Base-by-base conservation (phyloP, 306 rosid genomes). In the Hylodesmum podocarpum region DNA sequence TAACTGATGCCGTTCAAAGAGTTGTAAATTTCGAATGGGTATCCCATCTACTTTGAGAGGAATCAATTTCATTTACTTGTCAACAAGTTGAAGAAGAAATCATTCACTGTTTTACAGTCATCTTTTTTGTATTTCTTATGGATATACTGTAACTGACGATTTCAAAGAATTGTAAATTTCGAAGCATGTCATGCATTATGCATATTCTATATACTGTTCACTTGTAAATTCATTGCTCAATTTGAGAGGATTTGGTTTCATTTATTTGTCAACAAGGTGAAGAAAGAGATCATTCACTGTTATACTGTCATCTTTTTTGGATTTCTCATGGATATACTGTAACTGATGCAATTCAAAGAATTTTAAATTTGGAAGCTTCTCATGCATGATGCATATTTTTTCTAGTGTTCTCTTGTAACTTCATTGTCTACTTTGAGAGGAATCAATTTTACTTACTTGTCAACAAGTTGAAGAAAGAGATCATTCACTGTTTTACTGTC, bases 291-390 rank as follows among this genome's bases (percentile, higher is more conserved):
- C 55, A 16, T 58, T 61, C 19, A 5, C 31, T 67, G 37, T 6
- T 66, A 41, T 18, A 8, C 41, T 25, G 3, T 19, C 3, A 3
- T 14, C 1, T 33, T 15, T 53, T 59, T 5, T n/a, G 40, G 33
- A 51, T 82, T 37, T 77, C 19, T 65, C 33, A 16, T 25, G 28
- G 13, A 19, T 43, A 18, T 18, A 3, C 31, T 66, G 72, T 47
- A 53, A 53, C 6, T 72, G 11, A 29, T 73, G 33, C 19, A 13
- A 74, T 63, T 73, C 24, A 73, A 19, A 36, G 47, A 53, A 11
- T 66, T 80, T 21, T 67, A 72, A 16, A 47, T 44, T 66, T 70
- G 19, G 27, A 33, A 68, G 73, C n/a, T 33, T 39, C 50, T 51
- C 18, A 63, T 64, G 39, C 76, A 68, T 28, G 54, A 67, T 54